phyloP scores from a whole-genome alignment of 2,329 filamentous ascomycete species.

The Colletotrichum siamense region DNA sequence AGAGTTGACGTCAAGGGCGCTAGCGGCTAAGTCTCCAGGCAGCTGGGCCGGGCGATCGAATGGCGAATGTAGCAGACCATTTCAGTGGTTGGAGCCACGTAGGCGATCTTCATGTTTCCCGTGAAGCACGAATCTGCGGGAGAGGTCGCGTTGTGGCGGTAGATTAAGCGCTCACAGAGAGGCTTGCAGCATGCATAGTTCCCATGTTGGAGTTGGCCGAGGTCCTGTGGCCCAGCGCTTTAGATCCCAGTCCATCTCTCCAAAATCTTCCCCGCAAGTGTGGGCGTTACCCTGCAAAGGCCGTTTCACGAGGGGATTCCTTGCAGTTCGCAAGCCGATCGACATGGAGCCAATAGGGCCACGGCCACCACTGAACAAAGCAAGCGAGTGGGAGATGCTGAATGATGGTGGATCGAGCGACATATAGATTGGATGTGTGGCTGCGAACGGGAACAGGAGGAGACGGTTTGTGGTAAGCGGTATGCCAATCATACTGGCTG shows the following conservation, averaged over 20 bases:
- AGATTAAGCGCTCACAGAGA: constrained; percentile 7
- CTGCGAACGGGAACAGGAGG: not conserved
- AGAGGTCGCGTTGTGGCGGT: not conserved
- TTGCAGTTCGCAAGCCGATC: not conserved
- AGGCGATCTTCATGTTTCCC: not conserved
- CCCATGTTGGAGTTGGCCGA: not conserved
- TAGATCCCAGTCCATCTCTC: not conserved
- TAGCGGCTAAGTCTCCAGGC: constrained; percentile 4
- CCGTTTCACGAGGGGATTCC: constrained; percentile 5
- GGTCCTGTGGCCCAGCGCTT: not conserved
- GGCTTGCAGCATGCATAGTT: constrained; percentile 1
- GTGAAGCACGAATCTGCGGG: not conserved
- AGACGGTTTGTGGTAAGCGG: not conserved
- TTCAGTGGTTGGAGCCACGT: constrained; percentile 20
- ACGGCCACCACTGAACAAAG: not conserved
- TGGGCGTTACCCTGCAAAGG: not conserved
- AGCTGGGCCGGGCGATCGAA: not conserved
- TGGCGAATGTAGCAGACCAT: not conserved
- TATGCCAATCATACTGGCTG: not conserved
- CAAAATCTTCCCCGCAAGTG: not conserved
- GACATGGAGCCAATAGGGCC: not conserved
- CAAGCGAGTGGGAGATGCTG: not conserved
- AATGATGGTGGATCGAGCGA: constrained; percentile 1
- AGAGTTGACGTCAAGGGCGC: not conserved
- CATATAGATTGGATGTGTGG: not conserved